Base-by-base conservation (phyloP, 2,329 filamentous ascomycete genomes). In the Aspergillus fijiensis region DNA sequence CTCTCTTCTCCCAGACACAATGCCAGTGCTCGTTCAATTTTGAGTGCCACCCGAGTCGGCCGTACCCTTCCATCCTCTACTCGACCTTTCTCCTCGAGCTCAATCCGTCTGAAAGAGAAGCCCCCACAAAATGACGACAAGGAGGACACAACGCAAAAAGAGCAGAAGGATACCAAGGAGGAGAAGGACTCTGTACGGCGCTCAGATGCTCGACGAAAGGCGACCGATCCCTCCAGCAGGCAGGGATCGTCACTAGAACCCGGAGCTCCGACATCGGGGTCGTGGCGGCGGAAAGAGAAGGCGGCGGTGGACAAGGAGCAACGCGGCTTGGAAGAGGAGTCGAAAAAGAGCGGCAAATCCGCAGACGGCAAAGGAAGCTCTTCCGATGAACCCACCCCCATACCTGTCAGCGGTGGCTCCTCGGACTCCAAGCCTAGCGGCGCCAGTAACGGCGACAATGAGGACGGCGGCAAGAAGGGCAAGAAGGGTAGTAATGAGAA, bases 381-480 rank as follows among this genome's bases (percentile, higher is more conserved):
- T 3, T 77, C 79, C 9, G 81, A 85, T 55, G 78, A 81, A 5
- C 76, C 79, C 42, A 72, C 77, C 14, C 71, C 78, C 25, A 76
- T 78, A 56, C 78, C 78, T 19, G 68, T 72, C 59, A 73, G 70
- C 55, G 69, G 71, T 51, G 65, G 68, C 45, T 63, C 69, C 27
- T 65, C 72, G 47, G 77, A 81, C 62, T 76, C 77, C 21, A 80
- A 79, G 65, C 81, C 84, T 39, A 85, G 85, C 68, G 81, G 87
- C 51, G 84, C 87, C 48, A 79, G 74, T 53, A 75, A 74, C 58
- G 74, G 77, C 27, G 77, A 82, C 16, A 82, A 82, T 57, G 87
- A 89, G 65, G 84, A 85, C 67, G 84, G 88, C 25, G 86, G 89
- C 53, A 89, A 86, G 76, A 90, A 87, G 71, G 88, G 91, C 57